These are phyloP conservation scores for Aspergillus ochraceoroseus DNA, from an alignment of 2,329 filamentous ascomycete genomes.

Conservation along the genomic window DNA sequence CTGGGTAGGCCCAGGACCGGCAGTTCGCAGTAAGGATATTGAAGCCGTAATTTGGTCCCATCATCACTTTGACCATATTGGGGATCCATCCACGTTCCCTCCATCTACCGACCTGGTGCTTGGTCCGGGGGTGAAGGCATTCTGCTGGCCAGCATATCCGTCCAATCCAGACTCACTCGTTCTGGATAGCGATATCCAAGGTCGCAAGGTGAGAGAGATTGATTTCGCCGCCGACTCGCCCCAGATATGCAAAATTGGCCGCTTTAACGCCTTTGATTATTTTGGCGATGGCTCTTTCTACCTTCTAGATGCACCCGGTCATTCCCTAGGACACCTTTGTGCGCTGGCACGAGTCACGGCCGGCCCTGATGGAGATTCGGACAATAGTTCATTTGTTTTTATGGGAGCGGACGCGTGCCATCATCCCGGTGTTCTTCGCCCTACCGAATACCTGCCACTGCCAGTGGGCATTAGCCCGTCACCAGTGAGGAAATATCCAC, in stretches of 20 bases:
- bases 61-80: conserved; percentile 43
- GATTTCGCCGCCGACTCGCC: conserved; percentile 3
- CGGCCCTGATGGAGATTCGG: background rate
- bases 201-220: conserved; percentile 19
- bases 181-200: conserved; percentile 11
- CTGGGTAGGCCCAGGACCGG: background rate
- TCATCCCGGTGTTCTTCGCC: conserved; percentile 29
- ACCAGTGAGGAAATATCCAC: background rate
- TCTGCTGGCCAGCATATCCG: conserved; percentile 20
- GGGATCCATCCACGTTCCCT: conserved; percentile 45
- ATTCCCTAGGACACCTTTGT: conserved; percentile 24
- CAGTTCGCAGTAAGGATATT: background rate
- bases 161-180: conserved; percentile 13
- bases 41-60: conserved; percentile 11
- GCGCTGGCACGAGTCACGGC: conserved; percentile 24
- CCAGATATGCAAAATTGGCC: conserved; percentile 23
- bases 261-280: conserved; percentile 45
- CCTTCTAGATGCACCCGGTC: conserved; percentile 40
- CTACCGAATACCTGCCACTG: conserved; percentile 15
- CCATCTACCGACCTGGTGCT: conserved; percentile 33
- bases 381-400: conserved; percentile 28
- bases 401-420: conserved; percentile 28
- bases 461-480: background rate
- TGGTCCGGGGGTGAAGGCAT: conserved; percentile 20
- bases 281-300: conserved; percentile 56